Conservation (phyloP, 1,284 basidiomycete genomes). For the Mycena sp. region DNA sequence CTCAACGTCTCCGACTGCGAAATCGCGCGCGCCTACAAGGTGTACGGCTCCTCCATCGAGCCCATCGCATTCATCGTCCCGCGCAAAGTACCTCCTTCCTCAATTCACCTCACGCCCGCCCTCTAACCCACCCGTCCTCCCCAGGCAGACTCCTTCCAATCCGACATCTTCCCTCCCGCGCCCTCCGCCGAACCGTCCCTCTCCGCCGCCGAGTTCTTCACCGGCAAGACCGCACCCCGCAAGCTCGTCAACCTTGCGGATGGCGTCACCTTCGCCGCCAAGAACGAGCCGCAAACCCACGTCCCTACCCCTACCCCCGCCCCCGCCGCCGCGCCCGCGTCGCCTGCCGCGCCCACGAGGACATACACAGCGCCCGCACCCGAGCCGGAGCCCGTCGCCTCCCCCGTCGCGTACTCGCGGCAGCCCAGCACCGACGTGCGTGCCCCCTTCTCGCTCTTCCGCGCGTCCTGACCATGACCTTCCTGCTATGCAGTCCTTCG, state of each 20-base stretch:
- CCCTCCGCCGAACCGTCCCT: slow-evolving; percentile 85
- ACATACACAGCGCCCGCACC: slow-evolving; percentile 45
- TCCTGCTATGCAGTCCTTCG: slow-evolving; percentile 16
- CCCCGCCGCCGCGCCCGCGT: slow-evolving; percentile 32
- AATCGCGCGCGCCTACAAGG: slow-evolving; percentile 95
- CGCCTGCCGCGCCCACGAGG: slow-evolving; percentile 47
- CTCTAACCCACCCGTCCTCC: neutral
- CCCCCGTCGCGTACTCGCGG: slow-evolving; percentile 13
- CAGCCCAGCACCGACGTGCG: slow-evolving; percentile 24
- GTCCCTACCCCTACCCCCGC: slow-evolving; percentile 44
- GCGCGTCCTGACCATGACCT: neutral
- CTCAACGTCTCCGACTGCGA: slow-evolving; percentile 93
- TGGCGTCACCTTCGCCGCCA: slow-evolving; percentile 54
- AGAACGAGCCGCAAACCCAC: neutral
- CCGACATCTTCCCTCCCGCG: slow-evolving; percentile 95
- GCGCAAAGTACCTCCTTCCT: slow-evolving; percentile 87
- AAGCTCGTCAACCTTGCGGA: slow-evolving; percentile 77
- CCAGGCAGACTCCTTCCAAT: slow-evolving; percentile 88
- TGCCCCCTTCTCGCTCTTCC: slow-evolving; percentile 27
- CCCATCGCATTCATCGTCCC: slow-evolving; percentile 25
- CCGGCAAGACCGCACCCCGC: slow-evolving; percentile 78
- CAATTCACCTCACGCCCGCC: neutral
- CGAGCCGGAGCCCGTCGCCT: slow-evolving; percentile 34
- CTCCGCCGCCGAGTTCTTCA: slow-evolving; percentile 87
- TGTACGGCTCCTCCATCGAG: slow-evolving; percentile 68